Evolutionary conservation across 441 rosid species (phyloP).

Genomic region (Syzygium syzygioides): DNA sequence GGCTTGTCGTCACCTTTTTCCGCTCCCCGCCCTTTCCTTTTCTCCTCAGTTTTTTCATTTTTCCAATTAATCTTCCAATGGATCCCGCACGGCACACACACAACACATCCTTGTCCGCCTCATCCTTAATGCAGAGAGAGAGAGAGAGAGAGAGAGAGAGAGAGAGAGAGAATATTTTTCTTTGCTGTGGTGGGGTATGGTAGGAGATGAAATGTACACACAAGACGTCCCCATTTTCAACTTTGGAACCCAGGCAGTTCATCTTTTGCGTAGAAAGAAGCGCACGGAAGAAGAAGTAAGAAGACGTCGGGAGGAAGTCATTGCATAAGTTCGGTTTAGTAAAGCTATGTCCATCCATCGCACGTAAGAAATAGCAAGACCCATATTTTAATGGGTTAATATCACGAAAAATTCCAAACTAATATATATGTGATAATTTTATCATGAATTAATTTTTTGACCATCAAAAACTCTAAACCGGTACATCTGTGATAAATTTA

Average conservation of each 20-base stretch:
- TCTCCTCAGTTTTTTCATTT: neutral
- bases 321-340: neutral
- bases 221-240: neutral
- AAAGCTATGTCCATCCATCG: neutral
- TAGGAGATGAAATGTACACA: neutral
- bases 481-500: no score
- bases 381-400: neutral
- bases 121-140: neutral
- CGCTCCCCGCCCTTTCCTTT: neutral
- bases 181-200: neutral
- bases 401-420: no score
- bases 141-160: neutral
- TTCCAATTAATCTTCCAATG: neutral
- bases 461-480: accelerated
- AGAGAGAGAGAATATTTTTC: neutral
- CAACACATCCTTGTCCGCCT: neutral
- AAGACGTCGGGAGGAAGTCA: neutral
- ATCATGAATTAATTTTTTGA: no score
- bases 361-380: neutral
- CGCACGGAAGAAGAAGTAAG: neutral
- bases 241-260: neutral
- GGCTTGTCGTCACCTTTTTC: neutral
- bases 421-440: no score
- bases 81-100: neutral
- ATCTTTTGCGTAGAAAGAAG: neutral